Evolutionary conservation across 1,284 basidiomycete genomes (phyloP), one percentile per base, ranked within the genome.

Genomic region (Malassezia arunalokei): DNA sequence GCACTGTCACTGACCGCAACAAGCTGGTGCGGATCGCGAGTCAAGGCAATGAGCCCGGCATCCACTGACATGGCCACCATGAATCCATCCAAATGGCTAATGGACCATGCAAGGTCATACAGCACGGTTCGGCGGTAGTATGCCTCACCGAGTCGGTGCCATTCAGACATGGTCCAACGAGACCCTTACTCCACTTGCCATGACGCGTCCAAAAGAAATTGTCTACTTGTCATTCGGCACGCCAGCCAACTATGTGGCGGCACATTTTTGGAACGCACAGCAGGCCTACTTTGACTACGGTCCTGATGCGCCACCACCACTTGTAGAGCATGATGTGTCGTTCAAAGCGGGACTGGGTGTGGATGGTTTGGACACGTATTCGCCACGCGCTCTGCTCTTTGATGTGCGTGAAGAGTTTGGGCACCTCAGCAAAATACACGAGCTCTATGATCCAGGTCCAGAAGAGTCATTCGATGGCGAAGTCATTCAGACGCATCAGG

Each of bases 11-110:
- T 81, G 1, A 92, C 70, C 0, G 86, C 80, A 49, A 94, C 78
- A 9, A 94, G 75, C 72, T 86, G 90, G 8, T 83, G 79, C 45
- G 80, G 81, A 68, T 96, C 88, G 5, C 90, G 80, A 79, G 91
- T 86, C 28, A 95, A 75, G 17, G 92, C 92, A 65, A 94, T 77
- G 14, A 89, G 87, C 5, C 91, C 90, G 28, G 88, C 88, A 74
- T 87, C 83, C 48, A 81, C 80, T 67, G 87, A 88, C 17, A 83
- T 85, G 28, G 86, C 83, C 32, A 90, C 76, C 43, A 86, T 76
- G 71, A 84, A 88, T 74, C 92, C 87, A 40, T 79, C 79, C 27
- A 98, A 76, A 68, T 86, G 81, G 11, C 83, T 83, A 6, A 89
- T 76, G 62, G 85, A 84, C 71, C 86, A 90, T 12, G 81, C 77